A percentile compares a stretch with the other conserved stretches of the same genome.
Evolutionary conservation across 805 yeast species (phyloP).

Genomic region (Saccharomycopsis sp.): DNA sequence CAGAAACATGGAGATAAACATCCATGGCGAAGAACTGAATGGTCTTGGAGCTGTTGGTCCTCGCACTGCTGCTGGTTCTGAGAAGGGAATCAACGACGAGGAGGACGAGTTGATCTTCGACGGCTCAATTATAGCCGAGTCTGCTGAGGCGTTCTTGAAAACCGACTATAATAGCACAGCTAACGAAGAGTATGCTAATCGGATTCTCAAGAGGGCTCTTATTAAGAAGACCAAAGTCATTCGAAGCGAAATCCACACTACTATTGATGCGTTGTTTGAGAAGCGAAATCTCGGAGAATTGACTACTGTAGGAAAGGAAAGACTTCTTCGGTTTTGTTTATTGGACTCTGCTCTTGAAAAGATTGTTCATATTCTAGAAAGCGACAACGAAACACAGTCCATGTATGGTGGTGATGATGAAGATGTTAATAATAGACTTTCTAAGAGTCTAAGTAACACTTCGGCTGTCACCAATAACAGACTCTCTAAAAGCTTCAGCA

Average conservation of each 20-base stretch:
- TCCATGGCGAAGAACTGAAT: conserved; percentile 33
- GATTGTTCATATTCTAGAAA: conserved; percentile 34
- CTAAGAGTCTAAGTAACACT: not conserved
- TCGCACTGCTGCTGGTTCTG: conserved; percentile 21
- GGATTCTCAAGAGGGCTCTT: conserved; percentile 34
- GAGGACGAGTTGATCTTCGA: conserved; percentile 66
- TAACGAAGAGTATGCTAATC: conserved; percentile 34
- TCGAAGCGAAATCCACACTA: conserved; percentile 37
- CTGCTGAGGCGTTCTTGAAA: conserved; percentile 60
- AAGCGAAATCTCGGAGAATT: conserved; percentile 50
- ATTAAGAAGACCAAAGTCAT: conserved; percentile 36
- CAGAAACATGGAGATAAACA: conserved; percentile 69
- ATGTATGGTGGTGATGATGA: not conserved
- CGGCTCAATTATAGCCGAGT: conserved; percentile 66
- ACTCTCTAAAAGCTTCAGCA: too few species aligned
- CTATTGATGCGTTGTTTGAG: conserved; percentile 51
- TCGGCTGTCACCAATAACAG: too few species aligned
- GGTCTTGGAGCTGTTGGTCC: conserved; percentile 9
- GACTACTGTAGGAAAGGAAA: conserved; percentile 66
- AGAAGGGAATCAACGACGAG: conserved; percentile 28
- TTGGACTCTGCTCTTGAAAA: conserved; percentile 65
- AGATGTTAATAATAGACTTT: not conserved
- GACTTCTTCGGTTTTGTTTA: conserved; percentile 58
- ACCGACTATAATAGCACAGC: conserved; percentile 25
- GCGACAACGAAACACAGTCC: conserved; percentile 13